phyloP scores from a whole-genome alignment of 2,329 filamentous ascomycete genomes.

The Hymenotorrendiella dingleyae region DNA sequence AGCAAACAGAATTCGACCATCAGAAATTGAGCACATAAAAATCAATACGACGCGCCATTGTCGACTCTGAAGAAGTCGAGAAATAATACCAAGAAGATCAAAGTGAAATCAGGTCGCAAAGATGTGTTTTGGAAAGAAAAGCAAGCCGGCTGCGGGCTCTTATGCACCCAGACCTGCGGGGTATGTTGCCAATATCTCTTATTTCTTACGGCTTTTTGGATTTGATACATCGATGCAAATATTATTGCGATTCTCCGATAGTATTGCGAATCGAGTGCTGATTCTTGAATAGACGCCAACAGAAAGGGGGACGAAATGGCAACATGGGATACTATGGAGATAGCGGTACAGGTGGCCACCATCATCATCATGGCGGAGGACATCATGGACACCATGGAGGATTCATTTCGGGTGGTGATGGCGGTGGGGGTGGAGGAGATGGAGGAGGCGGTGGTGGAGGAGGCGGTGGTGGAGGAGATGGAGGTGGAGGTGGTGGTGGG shows the following conservation, averaged over 20 bases:
- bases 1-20: background rate
- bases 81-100: background rate
- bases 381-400: background rate
- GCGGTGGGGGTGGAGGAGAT: background rate
- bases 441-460: background rate
- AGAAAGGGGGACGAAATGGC: background rate
- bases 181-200: too few species aligned
- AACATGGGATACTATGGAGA: too few species aligned
- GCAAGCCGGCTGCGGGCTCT: too few species aligned
- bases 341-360: background rate
- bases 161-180: too few species aligned
- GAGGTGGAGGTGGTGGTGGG: background rate
- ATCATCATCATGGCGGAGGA: background rate
- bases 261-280: background rate
- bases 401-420: background rate
- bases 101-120: background rate
- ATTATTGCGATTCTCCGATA: background rate
- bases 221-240: background rate
- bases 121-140: background rate
- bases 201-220: too few species aligned
- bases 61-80: background rate
- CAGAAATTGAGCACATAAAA: too few species aligned
- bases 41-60: background rate
- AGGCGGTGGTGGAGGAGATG: background rate
- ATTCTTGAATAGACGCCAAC: background rate